phyloP scores from a whole-genome alignment of 345 rosid species.

The Eucalyptus polybractea region DNA sequence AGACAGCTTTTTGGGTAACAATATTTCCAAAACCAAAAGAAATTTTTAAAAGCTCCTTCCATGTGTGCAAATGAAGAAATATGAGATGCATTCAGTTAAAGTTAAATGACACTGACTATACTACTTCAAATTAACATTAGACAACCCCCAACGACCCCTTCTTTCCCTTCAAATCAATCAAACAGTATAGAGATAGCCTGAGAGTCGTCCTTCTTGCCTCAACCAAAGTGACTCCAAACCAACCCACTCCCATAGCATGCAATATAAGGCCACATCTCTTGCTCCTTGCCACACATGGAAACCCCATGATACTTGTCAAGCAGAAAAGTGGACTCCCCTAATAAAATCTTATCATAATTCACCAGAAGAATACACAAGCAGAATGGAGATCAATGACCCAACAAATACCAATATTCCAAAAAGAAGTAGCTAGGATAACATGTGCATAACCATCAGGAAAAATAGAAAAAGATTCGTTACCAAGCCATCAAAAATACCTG shows the following conservation, averaged over 20 bases:
- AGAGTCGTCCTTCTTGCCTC: neutral
- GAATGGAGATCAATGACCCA: neutral
- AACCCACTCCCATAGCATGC: neutral
- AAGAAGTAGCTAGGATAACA: neutral
- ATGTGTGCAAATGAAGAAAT: neutral
- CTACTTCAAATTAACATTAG: neutral
- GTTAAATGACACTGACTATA: neutral
- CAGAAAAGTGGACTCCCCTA: neutral
- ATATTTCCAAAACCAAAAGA: neutral
- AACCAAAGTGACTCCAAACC: neutral
- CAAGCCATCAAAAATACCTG: constrained; percentile 37
- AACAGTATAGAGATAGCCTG: neutral
- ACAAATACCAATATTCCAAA: neutral
- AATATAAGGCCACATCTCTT: neutral
- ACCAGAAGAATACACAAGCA: neutral
- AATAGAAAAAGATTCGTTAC: neutral
- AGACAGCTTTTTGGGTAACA: neutral
- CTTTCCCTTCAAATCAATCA: neutral
- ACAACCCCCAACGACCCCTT: neutral
- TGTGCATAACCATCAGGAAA: neutral
- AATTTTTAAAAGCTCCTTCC: neutral
- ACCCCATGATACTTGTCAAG: neutral
- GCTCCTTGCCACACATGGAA: neutral
- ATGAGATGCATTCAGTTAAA: neutral
- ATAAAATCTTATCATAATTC: neutral